Conservation (phyloP, 2,329 filamentous ascomycete genomes). For the Pseudogymnoascus sp. region DNA sequence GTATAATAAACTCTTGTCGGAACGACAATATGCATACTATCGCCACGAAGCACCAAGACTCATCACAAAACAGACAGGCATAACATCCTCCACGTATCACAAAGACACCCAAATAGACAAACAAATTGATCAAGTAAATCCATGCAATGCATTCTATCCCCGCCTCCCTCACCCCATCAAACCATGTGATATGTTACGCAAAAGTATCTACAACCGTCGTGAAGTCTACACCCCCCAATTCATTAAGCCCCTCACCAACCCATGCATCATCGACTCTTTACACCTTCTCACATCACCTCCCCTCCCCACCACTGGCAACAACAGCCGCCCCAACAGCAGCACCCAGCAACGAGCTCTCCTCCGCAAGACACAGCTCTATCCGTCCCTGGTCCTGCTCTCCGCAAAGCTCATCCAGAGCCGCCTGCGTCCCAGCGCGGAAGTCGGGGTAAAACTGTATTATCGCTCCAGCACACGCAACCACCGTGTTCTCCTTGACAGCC, state of each 20-base stretch:
- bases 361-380: slow-evolving; percentile 59
- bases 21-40: neutral
- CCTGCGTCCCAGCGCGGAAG: slow-evolving; percentile 57
- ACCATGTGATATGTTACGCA: neutral
- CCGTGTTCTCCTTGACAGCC: slow-evolving; percentile 36
- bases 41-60: neutral
- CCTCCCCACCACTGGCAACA: neutral
- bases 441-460: slow-evolving; percentile 72
- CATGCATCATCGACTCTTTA: neutral
- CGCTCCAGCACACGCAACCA: slow-evolving; percentile 72
- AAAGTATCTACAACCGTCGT: neutral
- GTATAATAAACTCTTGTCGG: too few relatives aligned
- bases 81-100: neutral
- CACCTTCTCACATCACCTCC: neutral
- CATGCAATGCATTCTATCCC: neutral
- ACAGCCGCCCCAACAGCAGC: slow-evolving; percentile 62
- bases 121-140: neutral
- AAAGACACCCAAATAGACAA: neutral
- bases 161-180: neutral
- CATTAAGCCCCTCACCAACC: neutral
- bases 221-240: neutral
- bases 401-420: slow-evolving; percentile 52
- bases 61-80: neutral
- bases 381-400: slow-evolving; percentile 30
- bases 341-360: slow-evolving; percentile 68